These are phyloP conservation scores for Venturia asperata DNA, from an alignment of 2,329 filamentous ascomycete species.

Conservation along the genomic window DNA sequence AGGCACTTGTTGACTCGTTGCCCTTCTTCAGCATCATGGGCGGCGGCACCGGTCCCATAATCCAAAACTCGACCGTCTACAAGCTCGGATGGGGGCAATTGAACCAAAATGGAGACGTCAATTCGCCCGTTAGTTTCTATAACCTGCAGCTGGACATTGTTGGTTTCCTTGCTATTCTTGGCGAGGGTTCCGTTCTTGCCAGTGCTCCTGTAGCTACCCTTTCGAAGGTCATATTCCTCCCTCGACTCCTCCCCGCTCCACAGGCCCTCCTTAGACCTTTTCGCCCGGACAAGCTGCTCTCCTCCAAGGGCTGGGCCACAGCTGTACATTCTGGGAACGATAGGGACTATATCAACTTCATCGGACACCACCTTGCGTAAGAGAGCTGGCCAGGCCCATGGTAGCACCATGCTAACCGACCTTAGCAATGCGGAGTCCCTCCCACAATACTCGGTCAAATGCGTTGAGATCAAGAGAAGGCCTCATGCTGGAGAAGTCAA, in stretches of 20 bases:
- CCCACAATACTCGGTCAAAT: constrained; percentile 35
- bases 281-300: constrained; percentile 37
- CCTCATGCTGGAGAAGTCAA: constrained; percentile 27
- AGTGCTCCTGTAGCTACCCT: constrained; percentile 46
- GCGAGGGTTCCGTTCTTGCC: constrained; percentile 44
- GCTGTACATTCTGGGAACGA: constrained; percentile 43
- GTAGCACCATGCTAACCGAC: not conserved
- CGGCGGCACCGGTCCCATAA: not conserved
- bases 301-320: constrained; percentile 36
- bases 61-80: not conserved
- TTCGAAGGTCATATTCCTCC: constrained; percentile 43
- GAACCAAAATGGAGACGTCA: not conserved
- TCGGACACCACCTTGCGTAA: constrained; percentile 43
- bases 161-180: constrained; percentile 48
- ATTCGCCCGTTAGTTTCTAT: constrained; percentile 20
- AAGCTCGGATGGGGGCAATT: not conserved
- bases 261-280: constrained; percentile 43
- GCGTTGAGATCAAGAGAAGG: constrained; percentile 34
- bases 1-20: not conserved
- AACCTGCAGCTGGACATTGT: constrained; percentile 49
- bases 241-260: constrained; percentile 44
- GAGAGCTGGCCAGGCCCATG: constrained; percentile 18
- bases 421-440: constrained; percentile 28
- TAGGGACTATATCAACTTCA: constrained; percentile 41
- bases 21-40: not conserved